These are phyloP conservation scores for Rhododendron henanense DNA, from an alignment of 148 eudicot species.

Conservation along the genomic window DNA sequence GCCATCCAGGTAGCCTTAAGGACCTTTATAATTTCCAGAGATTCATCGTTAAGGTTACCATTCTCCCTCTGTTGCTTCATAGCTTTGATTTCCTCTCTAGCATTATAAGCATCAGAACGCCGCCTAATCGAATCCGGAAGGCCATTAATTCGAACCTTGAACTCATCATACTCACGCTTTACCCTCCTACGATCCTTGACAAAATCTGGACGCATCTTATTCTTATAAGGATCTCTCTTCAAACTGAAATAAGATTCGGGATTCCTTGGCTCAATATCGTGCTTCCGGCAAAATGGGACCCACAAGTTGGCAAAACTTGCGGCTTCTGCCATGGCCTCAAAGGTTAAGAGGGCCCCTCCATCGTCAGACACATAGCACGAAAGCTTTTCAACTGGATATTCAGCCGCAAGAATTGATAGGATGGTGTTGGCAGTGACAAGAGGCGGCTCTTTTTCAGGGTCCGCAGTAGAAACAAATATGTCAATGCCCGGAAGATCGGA, in stretches of 20 bases:
- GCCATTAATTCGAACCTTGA: slow-evolving; percentile 85
- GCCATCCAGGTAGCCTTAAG: slow-evolving; percentile 92
- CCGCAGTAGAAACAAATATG: slow-evolving; percentile 87
- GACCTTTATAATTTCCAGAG: slow-evolving; percentile 56
- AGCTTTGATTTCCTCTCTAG: slow-evolving; percentile 90
- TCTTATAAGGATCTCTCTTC: slow-evolving; percentile 84
- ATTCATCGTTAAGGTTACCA: slow-evolving; percentile 39
- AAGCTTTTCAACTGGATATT: slow-evolving; percentile 89
- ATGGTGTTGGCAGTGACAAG: slow-evolving; percentile 91
- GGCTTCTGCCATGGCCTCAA: slow-evolving; percentile 97
- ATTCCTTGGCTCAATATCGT: slow-evolving; percentile 81
- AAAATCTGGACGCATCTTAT: slow-evolving; percentile 72
- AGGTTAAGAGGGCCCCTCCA: slow-evolving; percentile 86
- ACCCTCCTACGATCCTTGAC: slow-evolving; percentile 90
- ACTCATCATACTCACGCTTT: slow-evolving; percentile 94
- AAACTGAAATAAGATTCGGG: slow-evolving; percentile 73
- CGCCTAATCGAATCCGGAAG: slow-evolving; percentile 86
- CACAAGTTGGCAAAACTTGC: slow-evolving; percentile 92
- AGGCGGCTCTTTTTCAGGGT: slow-evolving; percentile 94
- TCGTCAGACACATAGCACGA: slow-evolving; percentile 94
- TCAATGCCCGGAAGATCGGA: slow-evolving; percentile 94
- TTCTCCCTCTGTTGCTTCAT: slow-evolving; percentile 71
- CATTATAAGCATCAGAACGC: slow-evolving; percentile 87
- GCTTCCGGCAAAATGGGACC: slow-evolving; percentile 94
- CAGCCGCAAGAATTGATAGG: slow-evolving; percentile 76